phyloP scores from a whole-genome alignment of 495 filamentous ascomycete species.

The Cladorrhinum samala region DNA sequence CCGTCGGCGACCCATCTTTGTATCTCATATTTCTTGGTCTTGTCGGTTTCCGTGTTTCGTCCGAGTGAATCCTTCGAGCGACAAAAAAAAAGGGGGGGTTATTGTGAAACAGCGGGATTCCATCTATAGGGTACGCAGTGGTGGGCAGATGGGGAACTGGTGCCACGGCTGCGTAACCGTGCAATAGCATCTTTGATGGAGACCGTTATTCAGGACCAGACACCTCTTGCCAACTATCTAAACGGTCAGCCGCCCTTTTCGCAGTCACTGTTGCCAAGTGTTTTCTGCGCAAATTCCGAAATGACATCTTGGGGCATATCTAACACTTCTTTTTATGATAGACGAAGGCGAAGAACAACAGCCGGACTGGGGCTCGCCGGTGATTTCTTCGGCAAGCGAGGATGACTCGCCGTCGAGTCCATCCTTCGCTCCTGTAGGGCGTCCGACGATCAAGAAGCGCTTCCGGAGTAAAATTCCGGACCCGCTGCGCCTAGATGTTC shows the following conservation, averaged over 20 bases:
- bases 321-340: conserved; percentile 15
- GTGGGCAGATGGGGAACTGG: conserved; percentile 29
- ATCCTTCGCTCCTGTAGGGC: conserved; percentile 71
- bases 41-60: conserved; percentile 2
- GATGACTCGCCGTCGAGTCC: conserved; percentile 42
- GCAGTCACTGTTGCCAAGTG: background rate
- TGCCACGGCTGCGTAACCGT: conserved; percentile 25
- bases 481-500: conserved; percentile 52
- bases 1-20: background rate
- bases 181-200: conserved; percentile 61
- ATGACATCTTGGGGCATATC: conserved; percentile 6
- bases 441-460: conserved; percentile 58
- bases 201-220: conserved; percentile 81
- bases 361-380: conserved; percentile 33
- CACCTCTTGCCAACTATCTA: conserved; percentile 87
- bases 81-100: background rate
- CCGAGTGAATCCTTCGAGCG: background rate
- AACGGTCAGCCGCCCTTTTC: conserved; percentile 58
- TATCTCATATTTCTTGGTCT: background rate
- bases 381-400: conserved; percentile 35
- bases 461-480: conserved; percentile 61
- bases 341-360: conserved; percentile 39
- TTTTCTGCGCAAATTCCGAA: background rate
- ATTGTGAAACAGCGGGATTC: conserved; percentile 8
- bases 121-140: conserved; percentile 11